Conservation (phyloP, 177 flowering plant species). For the Telopea speciosissima region DNA sequence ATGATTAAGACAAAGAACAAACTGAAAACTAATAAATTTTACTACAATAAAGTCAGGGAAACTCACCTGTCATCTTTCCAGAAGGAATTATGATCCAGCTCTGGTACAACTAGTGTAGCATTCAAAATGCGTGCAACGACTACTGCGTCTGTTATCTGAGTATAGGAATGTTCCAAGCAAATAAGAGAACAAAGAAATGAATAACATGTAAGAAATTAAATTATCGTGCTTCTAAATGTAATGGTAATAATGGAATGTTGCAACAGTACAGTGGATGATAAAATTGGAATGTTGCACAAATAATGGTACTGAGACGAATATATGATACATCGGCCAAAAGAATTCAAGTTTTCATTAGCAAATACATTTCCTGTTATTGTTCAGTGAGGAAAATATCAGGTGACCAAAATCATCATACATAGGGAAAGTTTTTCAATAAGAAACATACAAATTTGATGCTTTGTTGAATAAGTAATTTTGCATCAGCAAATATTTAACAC, state of each 20-base stretch:
- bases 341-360: neutral
- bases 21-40: neutral
- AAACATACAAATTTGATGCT: no score
- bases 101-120: conserved; percentile 92
- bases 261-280: neutral
- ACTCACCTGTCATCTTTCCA: conserved; percentile 95
- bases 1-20: neutral
- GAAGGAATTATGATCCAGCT: conserved; percentile 90
- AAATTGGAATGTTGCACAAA: neutral
- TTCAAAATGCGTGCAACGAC: conserved; percentile 94
- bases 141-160: conserved; percentile 95
- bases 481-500: no score
- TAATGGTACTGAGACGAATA: neutral
- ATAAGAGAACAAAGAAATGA: conserved; percentile 1
- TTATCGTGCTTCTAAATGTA: neutral
- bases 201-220: neutral
- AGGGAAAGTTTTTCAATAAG: neutral
- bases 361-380: neutral
- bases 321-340: neutral
- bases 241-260: neutral
- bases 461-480: no score
- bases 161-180: conserved; percentile 4
- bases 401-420: neutral
- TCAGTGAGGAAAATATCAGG: neutral
- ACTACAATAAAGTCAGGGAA: conserved; percentile 1